Evolutionary conservation across 1,139 yeast genomes (phyloP), one percentile per base, ranked within the genome.

Genomic region (Suhomyces maxii): DNA sequence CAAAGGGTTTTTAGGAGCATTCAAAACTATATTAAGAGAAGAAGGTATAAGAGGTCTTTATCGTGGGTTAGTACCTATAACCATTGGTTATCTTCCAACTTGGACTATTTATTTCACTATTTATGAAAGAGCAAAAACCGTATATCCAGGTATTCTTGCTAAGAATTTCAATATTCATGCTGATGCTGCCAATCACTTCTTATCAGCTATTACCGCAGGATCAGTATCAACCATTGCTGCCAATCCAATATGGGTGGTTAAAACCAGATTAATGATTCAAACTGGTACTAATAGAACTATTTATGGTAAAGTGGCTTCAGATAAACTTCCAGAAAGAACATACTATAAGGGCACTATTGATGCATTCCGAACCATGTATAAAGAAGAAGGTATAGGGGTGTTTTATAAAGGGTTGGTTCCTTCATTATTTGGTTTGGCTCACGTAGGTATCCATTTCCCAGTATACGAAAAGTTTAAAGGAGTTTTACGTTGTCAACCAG

Each of bases 161-260:
- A 45, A 58, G 6, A 54, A 67, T 32, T 63, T 67, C 32, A 65
- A 67, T 31, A 50, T 69, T 10, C 62, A 72, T 30, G 68, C 74
- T 44, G 85, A 82, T 32, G 78, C 82, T 38, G 49, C 82, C 13
- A 70, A 79, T 39, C 93, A 89, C 66, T 84, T 91, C 49, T 71
- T 81, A 47, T 82, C 95, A 37, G 98, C 99, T 1, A 77, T 91
- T 45, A 80, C 91, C 4, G 97, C 98, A 1, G 99, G 99, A 14
- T 82, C 89, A 53, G 80, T 84, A 8, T 87, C 96, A 3, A 86
- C 97, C 0, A 74, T 89, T n/a, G 69, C 85, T 8, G 95, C 97
- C 0, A 95, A 93, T 65, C 99, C 99, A 7, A 88, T 93, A 33
- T 93, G 99, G 99, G 98, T 93, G 31, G 89, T 93, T 36, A 93